A percentile compares a stretch with the other conserved stretches of the same genome.
phyloP scores from a whole-genome alignment of 345 rosid species.

The Brassica incana region DNA sequence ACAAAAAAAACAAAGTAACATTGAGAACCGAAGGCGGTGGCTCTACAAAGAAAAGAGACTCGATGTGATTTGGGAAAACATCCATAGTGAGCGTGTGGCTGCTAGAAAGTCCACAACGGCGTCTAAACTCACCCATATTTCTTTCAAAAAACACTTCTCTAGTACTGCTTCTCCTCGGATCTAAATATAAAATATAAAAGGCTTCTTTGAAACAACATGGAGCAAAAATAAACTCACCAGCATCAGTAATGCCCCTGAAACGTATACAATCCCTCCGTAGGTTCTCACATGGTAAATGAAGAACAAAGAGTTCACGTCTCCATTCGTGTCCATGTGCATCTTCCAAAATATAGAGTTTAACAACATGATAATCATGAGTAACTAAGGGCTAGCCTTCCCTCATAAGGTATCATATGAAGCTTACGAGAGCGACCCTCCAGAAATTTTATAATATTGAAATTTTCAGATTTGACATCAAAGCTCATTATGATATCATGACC shows the following conservation, averaged over 20 bases:
- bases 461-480: neutral
- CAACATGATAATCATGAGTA: too few species aligned
- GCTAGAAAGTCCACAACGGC: neutral
- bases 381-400: conserved; percentile 12
- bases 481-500: neutral
- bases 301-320: neutral
- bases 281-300: neutral
- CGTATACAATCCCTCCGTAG: neutral
- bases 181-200: neutral
- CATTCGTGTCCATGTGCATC: neutral
- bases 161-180: neutral
- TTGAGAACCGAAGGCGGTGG: neutral
- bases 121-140: neutral
- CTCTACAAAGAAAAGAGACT: conserved; percentile 6
- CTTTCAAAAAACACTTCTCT: neutral
- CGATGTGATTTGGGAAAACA: neutral
- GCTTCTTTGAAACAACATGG: neutral
- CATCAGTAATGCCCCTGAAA: neutral
- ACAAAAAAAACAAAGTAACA: neutral
- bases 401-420: neutral
- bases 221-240: conserved; percentile 15
- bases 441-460: neutral
- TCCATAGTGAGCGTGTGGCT: neutral
- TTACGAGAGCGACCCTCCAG: neutral
- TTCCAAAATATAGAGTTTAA: neutral